Evolutionary conservation across 148 eudicot species (phyloP), one percentile per base, ranked within the genome.

Genomic region (Nyssa sinensis): DNA sequence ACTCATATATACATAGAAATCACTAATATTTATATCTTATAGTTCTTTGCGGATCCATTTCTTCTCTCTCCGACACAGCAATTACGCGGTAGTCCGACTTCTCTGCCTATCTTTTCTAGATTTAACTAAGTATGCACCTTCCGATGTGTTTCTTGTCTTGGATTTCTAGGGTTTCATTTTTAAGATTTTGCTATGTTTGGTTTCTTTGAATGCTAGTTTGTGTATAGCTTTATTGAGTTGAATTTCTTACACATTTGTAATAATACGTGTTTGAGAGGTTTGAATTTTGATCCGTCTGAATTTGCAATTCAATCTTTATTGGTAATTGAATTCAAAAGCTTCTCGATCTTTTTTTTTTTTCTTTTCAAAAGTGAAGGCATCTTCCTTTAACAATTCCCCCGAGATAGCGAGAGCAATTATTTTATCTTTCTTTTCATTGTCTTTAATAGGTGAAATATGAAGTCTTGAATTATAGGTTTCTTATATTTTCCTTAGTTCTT

Each of bases 81-180:
- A 64, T 73, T 78, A 62, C 39, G 78, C 78, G 74, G 82, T 79
- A 79, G 63, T 60, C 74, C 74, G 66, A 62, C 53, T 55, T 74
- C 71, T 59, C 34, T 69, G 78, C 14, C 64, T 24, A 7, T 24
- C 21, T 55, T 55, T n/a, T 55, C 59, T 55, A 21, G 17, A 21
- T 55, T 55, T 7, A 55, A 55, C 7, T 24, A 55, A n/a, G 5
- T 21, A 17, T 55, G 12, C 19, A 49, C 21, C 57, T 37, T 3
- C 21, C 17, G 17, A 13, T 49, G 17, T 3, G 59, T n/a, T n/a
- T n/a, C 59, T 3, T 55, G 24, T 55, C 6, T 17, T 55, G 1
- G 25, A 17, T 55, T 17, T 55, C 59, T 55, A 55, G 59, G 59
- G 59, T 55, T 55, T 55, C 25, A n/a, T 7, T 55, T 11, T 55